phyloP scores from a whole-genome alignment of 73 alveolate species.

The Diophrys appendiculata region DNA sequence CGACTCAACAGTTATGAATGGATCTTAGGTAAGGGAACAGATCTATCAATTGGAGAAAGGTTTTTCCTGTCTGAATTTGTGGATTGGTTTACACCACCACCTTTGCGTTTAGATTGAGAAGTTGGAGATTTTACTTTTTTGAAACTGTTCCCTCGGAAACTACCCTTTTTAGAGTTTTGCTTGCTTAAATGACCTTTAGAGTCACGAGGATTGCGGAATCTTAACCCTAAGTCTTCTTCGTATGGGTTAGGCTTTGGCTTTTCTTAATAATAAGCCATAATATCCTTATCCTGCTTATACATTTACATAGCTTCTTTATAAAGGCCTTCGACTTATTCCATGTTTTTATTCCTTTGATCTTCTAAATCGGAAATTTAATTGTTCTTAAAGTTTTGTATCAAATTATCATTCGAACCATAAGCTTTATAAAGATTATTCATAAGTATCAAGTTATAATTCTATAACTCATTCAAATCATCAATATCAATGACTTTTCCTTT shows the following conservation, averaged over 20 bases:
- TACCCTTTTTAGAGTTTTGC: too few species aligned
- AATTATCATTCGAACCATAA: neutral
- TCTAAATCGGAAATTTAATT: neutral
- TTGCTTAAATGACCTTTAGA: too few species aligned
- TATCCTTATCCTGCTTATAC: neutral
- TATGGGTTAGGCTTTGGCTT: neutral
- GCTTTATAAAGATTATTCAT: slow-evolving; percentile 2
- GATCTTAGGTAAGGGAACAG: too few species aligned
- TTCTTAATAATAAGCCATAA: too few species aligned
- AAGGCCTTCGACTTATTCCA: neutral
- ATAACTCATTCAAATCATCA: neutral
- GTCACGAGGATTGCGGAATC: too few species aligned
- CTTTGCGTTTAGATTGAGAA: too few species aligned
- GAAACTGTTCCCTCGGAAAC: too few species aligned
- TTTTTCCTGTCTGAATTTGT: too few species aligned
- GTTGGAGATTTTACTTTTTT: too few species aligned
- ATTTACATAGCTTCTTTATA: neutral
- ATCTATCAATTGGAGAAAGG: too few species aligned
- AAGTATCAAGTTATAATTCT: slow-evolving; percentile 7
- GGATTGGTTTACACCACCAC: too few species aligned
- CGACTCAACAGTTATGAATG: too few species aligned
- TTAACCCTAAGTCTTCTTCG: neutral
- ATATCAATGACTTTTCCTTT: neutral
- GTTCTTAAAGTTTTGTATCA: neutral
- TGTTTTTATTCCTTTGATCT: neutral